These are phyloP conservation scores for Eimeria acervulina DNA, from an alignment of 169 alveolate species.

Conservation along the genomic window DNA sequence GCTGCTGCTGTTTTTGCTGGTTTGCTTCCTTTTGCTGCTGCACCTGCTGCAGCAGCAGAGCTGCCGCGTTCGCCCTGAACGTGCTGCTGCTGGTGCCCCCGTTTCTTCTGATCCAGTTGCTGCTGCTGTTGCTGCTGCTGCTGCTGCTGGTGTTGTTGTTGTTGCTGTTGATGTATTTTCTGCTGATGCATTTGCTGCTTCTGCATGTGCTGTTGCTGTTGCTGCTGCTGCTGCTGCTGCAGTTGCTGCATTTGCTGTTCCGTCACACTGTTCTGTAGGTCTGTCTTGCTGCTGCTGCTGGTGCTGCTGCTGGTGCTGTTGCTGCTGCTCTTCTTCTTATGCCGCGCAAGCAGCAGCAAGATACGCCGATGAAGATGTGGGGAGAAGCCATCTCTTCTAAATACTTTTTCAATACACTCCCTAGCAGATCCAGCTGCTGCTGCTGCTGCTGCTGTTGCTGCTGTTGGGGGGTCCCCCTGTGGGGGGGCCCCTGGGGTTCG, in stretches of 20 bases:
- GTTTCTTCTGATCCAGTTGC: background rate
- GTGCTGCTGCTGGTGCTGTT: constrained; percentile 16
- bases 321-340: constrained; percentile 9
- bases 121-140: constrained; percentile 27
- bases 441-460: background rate
- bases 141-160: background rate
- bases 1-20: background rate
- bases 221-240: constrained; percentile 36
- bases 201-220: no score
- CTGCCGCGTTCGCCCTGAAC: background rate
- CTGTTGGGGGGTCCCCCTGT: background rate
- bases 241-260: background rate
- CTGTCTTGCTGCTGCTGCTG: background rate
- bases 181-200: background rate
- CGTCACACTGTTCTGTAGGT: no score
- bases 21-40: background rate
- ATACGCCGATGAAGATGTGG: background rate
- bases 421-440: constrained; percentile 3
- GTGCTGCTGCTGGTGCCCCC: constrained; percentile 25
- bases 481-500: background rate
- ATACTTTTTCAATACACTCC: background rate
- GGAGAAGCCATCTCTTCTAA: constrained; percentile 6
- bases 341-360: background rate
- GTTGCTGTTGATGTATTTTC: background rate
- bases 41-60: background rate